Base-by-base conservation (phyloP, 148 eudicot species). In the Arctostaphylos glauca region DNA sequence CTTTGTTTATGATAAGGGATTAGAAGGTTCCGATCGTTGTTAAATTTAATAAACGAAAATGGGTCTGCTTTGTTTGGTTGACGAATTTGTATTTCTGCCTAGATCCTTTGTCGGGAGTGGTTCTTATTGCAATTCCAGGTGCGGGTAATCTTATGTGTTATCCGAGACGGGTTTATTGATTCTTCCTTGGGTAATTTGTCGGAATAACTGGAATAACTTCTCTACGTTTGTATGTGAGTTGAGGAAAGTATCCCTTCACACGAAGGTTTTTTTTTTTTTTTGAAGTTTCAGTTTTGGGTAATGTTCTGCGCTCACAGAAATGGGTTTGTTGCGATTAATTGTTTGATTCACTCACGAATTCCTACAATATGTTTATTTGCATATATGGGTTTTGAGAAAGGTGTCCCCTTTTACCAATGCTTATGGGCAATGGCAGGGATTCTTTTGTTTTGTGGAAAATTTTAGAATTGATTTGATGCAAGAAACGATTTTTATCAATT, bases 11-110 rank as follows among this genome's bases (percentile, higher is more conserved):
- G 46, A 53, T 43, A n/a, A 0, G 52, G 41, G 7, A 5, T 18
- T 44, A 3, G 38, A 68, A 70, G 83, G 76, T 50, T 77, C 50
- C 64, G 50, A 76, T 76, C 84, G 31, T 21, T 60, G 74, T 62
- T 25, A 38, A 50, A 75, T n/a, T 38, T 46, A 47, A 49, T 56
- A 31, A 25, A 31, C 73, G 71, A 47, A 41, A 48, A 74, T 67
- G 68, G 80, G 80, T 80, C 44, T 60, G 25, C 52, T 38, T 62
- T 31, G 15, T 50, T 76, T 82, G 13, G 52, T 47, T 21, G 15
- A 50, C 52, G 0, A 62, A 21, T 76, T 83, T 14, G 16, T 76
- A 43, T 48, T 21, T 25, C 23, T 15, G 31, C 59, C 53, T 9
- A 48, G 76, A 21, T n/a, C 6, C 70, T 81, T 38, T 68, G 19